These are phyloP conservation scores for Neobulgaria alba DNA, from an alignment of 2,329 filamentous ascomycete species.

Conservation along the genomic window DNA sequence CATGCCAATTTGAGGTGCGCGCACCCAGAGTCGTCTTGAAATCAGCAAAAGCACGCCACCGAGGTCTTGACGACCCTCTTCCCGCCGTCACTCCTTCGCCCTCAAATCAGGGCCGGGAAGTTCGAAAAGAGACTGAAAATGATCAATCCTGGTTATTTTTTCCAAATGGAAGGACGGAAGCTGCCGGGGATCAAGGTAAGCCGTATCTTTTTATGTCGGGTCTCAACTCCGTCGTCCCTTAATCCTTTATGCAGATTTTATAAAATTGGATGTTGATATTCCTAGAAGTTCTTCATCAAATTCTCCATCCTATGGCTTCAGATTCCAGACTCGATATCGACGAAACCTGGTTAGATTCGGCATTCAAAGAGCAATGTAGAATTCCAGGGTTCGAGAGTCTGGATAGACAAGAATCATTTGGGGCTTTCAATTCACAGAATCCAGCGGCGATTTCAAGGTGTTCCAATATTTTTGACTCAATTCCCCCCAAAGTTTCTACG, in stretches of 20 bases:
- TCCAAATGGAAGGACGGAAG: not conserved
- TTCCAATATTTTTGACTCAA: not conserved
- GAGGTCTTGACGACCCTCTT: not conserved
- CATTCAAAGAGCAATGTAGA: not conserved
- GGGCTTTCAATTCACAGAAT: not conserved
- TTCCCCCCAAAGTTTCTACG: not conserved
- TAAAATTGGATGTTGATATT: too few relatives aligned
- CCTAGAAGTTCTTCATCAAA: too few relatives aligned
- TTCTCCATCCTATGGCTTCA: too few relatives aligned
- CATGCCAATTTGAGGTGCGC: conserved; percentile 4
- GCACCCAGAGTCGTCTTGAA: conserved; percentile 3
- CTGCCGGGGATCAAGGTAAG: not conserved
- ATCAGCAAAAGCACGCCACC: not conserved
- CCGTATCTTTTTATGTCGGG: not conserved
- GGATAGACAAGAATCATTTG: not conserved
- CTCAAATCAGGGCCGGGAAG: not conserved
- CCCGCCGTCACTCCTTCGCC: not conserved
- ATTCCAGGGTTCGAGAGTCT: not conserved
- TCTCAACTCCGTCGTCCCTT: too few relatives aligned
- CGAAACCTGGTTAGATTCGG: not conserved
- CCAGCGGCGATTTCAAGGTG: not conserved
- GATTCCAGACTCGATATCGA: too few relatives aligned
- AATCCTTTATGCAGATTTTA: too few relatives aligned
- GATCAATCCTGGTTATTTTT: not conserved
- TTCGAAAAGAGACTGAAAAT: not conserved